Evolutionary conservation across 805 yeast genomes (phyloP).

Genomic region (Teunomyces kruisii): DNA sequence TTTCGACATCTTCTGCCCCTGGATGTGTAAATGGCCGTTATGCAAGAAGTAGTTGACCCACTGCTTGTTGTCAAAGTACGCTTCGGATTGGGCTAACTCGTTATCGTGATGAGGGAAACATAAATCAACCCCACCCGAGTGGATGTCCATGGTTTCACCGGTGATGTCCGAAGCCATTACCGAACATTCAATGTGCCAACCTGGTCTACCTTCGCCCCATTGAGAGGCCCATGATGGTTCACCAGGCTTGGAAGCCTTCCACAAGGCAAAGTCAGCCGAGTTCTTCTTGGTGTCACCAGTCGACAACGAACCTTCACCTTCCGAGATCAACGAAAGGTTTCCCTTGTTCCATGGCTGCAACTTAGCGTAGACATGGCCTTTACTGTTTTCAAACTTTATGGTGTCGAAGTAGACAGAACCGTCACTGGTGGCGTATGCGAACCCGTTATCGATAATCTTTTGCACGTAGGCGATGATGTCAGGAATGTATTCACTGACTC

Average conservation of each 20-base stretch:
- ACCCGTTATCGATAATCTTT: slow-evolving; percentile 74
- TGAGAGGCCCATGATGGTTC: slow-evolving; percentile 95
- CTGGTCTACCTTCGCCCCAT: slow-evolving; percentile 98
- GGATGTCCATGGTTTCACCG: slow-evolving; percentile 86
- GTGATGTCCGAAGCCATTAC: slow-evolving; percentile 94
- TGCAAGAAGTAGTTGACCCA: slow-evolving; percentile 98
- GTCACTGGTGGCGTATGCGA: slow-evolving; percentile 77
- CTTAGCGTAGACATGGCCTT: slow-evolving; percentile 85
- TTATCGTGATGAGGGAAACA: slow-evolving; percentile 99
- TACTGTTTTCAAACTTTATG: slow-evolving; percentile 66
- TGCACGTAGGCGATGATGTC: slow-evolving; percentile 82
- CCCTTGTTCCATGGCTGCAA: slow-evolving; percentile 98
- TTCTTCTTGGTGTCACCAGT: slow-evolving; percentile 62
- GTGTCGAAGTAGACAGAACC: slow-evolving; percentile 98
- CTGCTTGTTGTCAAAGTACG: slow-evolving; percentile 81
- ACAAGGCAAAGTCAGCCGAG: slow-evolving; percentile 87
- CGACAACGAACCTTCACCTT: slow-evolving; percentile 90
- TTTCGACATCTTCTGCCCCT: slow-evolving; percentile 98
- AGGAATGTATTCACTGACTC: slow-evolving; percentile 94
- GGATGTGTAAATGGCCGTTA: slow-evolving; percentile 96
- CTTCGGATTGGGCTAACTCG: slow-evolving; percentile 96
- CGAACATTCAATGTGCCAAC: slow-evolving; percentile 99
- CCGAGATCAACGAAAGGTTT: slow-evolving; percentile 77
- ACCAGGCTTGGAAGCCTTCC: slow-evolving; percentile 97
- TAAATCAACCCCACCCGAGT: slow-evolving; percentile 94